These are phyloP conservation scores for Diaporthe nobilis DNA, from an alignment of 2,329 filamentous ascomycete species.

Conservation along the genomic window DNA sequence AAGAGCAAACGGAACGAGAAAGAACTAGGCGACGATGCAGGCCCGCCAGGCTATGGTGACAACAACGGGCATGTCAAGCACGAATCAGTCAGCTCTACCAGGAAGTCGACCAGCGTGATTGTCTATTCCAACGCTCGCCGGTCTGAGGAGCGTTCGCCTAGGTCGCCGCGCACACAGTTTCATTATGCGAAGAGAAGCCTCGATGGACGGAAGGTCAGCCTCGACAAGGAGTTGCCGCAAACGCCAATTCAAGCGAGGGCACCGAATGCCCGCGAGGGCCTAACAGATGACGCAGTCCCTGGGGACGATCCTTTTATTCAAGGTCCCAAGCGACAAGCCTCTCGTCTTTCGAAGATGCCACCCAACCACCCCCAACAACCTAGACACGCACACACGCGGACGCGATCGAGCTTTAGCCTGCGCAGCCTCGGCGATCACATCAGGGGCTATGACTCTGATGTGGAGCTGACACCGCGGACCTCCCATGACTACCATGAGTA, in stretches of 20 bases:
- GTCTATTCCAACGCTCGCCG: slow-evolving; percentile 60
- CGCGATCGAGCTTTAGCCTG: slow-evolving; percentile 61
- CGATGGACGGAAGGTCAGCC: slow-evolving; percentile 56
- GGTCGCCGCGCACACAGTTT: slow-evolving; percentile 45
- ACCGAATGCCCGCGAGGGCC: slow-evolving; percentile 72
- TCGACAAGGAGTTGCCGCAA: slow-evolving; percentile 60
- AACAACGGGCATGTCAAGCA: slow-evolving; percentile 52
- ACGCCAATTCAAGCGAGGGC: slow-evolving; percentile 70
- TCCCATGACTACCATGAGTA: slow-evolving; percentile 54
- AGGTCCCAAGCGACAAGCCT: slow-evolving; percentile 65
- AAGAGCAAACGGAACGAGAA: slow-evolving; percentile 59
- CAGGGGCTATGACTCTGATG: slow-evolving; percentile 48
- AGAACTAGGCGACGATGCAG: slow-evolving; percentile 71
- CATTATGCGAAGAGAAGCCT: slow-evolving; percentile 48
- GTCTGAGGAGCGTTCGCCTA: slow-evolving; percentile 51
- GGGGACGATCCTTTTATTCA: slow-evolving; percentile 73
- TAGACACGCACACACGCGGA: slow-evolving; percentile 57
- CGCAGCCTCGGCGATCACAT: slow-evolving; percentile 56
- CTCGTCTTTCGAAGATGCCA: slow-evolving; percentile 66
- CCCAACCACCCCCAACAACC: slow-evolving; percentile 51
- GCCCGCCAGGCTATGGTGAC: slow-evolving; percentile 57
- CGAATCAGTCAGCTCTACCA: slow-evolving; percentile 53
- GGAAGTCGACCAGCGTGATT: slow-evolving; percentile 67
- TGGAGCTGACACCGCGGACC: slow-evolving; percentile 52
- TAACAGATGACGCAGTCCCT: slow-evolving; percentile 73